Evolutionary conservation across 257 asterid genomes (phyloP), one percentile per base, ranked within the genome.

Genomic region (Plectranthus barbatus): DNA sequence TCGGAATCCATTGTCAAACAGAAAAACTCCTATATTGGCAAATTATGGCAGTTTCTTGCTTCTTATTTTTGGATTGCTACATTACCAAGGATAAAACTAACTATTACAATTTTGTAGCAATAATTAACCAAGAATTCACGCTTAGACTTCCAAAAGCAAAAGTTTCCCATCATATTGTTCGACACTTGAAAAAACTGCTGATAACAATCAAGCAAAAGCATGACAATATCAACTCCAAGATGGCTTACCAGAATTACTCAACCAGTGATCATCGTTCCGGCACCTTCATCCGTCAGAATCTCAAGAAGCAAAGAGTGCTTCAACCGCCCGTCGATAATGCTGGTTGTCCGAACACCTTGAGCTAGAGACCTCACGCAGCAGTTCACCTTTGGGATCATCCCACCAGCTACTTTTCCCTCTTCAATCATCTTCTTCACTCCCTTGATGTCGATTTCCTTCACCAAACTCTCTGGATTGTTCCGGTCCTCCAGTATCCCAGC

Each of bases 231-330:
- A 36, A 36, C 9, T 36, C 41, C 21, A 6, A 17, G 34, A 18
- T 39, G 4, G 37, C n/a, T 40, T 13, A 45, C 66, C 67, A 7
- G 56, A 42, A 60, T 15, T 2, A 3, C 6, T 75, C 60, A 85
- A 37, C 96, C 89, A 9, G 86, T 76, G 42, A 89, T 89, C 96
- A 86, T 89, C 8, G 94, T 86, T 63, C 96, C 96, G 40, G 87
- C 91, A 1, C 94, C 93, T 77, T 71, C 75, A 74, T 81, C 93
- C 0, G 96, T 89, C 29, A 89, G 85, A 67, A 86, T 86, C 90
- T 89, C 96, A 0, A 81, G 94, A 2, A 89, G 84, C 17, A 89
- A 56, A 0, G 94, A 86, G 72, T 89, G 97, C 68, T 86, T 78
- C 77, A 86, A 50, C 56, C 94, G 75, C 45, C 95, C 95, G 18